A percentile compares a stretch with the other conserved stretches of the same genome.
Conservation (phyloP, 2,329 filamentous ascomycete genomes). For the Colletotrichum australisinense region DNA sequence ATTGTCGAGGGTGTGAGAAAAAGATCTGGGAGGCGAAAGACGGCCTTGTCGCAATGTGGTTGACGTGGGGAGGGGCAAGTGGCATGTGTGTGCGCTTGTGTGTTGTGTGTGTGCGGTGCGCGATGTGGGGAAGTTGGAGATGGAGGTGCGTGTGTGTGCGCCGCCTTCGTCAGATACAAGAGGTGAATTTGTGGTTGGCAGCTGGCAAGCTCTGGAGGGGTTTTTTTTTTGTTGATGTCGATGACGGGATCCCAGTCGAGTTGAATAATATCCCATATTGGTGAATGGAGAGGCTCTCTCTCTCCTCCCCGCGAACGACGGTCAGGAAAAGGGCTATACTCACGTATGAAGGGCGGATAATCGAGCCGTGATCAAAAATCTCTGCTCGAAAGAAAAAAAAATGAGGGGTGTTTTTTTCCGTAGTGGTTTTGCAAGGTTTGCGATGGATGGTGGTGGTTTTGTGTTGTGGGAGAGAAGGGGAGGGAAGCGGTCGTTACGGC, state of each 20-base stretch:
- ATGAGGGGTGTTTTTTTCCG: background rate
- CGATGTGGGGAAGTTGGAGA: conserved; percentile 37
- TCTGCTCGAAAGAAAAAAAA: conserved; percentile 22
- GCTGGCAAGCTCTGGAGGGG: background rate
- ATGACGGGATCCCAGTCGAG: background rate
- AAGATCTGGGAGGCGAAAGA: conserved; percentile 14
- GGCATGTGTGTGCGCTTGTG: conserved; percentile 25
- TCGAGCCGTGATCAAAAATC: conserved; percentile 18
- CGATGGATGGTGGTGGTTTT: conserved; percentile 19
- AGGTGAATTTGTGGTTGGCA: conserved; percentile 1
- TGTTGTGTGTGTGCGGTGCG: conserved; percentile 6
- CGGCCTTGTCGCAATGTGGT: conserved; percentile 18
- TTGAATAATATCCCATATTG: background rate
- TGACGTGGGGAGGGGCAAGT: conserved; percentile 36
- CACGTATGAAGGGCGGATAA: conserved; percentile 8
- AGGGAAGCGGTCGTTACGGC: conserved; percentile 24
- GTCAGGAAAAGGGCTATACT: background rate
- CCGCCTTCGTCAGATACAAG: conserved; percentile 9
- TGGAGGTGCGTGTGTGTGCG: conserved; percentile 11
- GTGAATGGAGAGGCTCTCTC: background rate
- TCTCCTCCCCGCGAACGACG: background rate
- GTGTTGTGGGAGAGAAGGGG: conserved; percentile 35
- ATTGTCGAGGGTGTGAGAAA: conserved; percentile 7
- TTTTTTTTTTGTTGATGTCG: background rate
- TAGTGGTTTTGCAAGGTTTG: conserved; percentile 30